Percentiles rank a stretch among this genome's conserved stretches.
These are phyloP conservation scores for Eucommia ulmoides DNA, from an alignment of 257 asterid genomes.

Conservation along the genomic window DNA sequence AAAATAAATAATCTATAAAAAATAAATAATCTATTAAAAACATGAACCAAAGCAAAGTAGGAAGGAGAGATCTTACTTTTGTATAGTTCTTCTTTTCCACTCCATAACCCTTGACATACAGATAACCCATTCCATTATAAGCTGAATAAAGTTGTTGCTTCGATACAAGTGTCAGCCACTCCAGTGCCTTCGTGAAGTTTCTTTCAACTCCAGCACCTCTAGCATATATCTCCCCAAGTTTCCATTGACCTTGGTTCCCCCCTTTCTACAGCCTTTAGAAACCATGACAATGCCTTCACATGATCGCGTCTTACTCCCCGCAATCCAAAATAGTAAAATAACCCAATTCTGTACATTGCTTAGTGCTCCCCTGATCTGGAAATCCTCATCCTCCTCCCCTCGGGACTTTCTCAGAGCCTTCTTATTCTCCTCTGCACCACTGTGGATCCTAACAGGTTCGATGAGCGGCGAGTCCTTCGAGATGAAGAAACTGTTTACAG, in stretches of 20 bases:
- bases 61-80: constrained; percentile 32
- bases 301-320: constrained; percentile 95
- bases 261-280: constrained; percentile 81
- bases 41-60: background rate
- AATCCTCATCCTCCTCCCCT: constrained; percentile 98
- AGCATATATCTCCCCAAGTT: constrained; percentile 96
- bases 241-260: constrained; percentile 98
- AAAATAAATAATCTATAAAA: constrained; percentile 1
- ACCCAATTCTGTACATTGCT: constrained; percentile 91
- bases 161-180: constrained; percentile 93
- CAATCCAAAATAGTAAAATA: constrained; percentile 87
- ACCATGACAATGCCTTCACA: constrained; percentile 82
- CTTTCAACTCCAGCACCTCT: constrained; percentile 96
- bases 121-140: constrained; percentile 95
- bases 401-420: constrained; percentile 88
- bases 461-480: constrained; percentile 90
- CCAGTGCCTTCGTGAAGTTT: constrained; percentile 85
- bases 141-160: constrained; percentile 83
- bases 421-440: constrained; percentile 95
- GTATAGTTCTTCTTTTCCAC: constrained; percentile 83
- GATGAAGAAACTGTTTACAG: constrained; percentile 83
- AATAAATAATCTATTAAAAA: background rate
- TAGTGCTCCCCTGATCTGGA: constrained; percentile 93
- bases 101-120: constrained; percentile 90
- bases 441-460: constrained; percentile 93